These are phyloP conservation scores for Pseudogymnoascus verrucosus DNA, from an alignment of 2,329 filamentous ascomycete species.

Conservation along the genomic window DNA sequence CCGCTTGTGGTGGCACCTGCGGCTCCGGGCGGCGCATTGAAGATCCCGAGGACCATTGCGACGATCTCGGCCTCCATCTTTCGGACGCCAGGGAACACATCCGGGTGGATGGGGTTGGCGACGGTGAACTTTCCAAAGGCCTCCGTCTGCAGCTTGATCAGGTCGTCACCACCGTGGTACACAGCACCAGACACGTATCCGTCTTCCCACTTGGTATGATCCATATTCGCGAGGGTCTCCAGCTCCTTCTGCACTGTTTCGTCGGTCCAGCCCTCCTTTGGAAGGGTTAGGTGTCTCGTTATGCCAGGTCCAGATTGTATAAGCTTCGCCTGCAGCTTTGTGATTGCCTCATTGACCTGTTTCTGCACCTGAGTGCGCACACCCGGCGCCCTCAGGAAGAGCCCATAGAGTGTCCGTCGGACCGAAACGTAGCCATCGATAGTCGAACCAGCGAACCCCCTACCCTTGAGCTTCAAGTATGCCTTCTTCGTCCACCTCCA, in stretches of 20 bases:
- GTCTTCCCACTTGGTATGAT: conserved; percentile 96
- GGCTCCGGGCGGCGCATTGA: conserved; percentile 77
- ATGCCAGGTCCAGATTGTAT: conserved; percentile 64
- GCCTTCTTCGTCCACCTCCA: conserved; percentile 73
- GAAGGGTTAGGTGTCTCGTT: conserved; percentile 66
- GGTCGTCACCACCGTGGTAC: conserved; percentile 81
- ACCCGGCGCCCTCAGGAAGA: conserved; percentile 79
- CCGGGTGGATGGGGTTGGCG: conserved; percentile 91
- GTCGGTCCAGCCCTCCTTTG: conserved; percentile 72
- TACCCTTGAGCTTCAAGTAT: conserved; percentile 79
- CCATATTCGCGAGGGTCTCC: conserved; percentile 69
- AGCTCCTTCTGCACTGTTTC: conserved; percentile 77
- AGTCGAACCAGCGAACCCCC: conserved; percentile 73
- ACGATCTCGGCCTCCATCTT: conserved; percentile 99
- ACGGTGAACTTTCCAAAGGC: conserved; percentile 94
- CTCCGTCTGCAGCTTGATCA: conserved; percentile 80
- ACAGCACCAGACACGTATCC: conserved; percentile 90
- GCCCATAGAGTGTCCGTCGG: conserved; percentile 69
- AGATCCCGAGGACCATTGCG: conserved; percentile 84
- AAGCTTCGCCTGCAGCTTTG: conserved; percentile 76
- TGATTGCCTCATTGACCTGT: conserved; percentile 71
- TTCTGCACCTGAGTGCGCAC: conserved; percentile 79
- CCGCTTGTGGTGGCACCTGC: conserved; percentile 87
- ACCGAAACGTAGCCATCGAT: conserved; percentile 64
- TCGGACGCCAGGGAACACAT: conserved; percentile 93